These are phyloP conservation scores for Penicillium robsamsonii DNA, from an alignment of 495 filamentous ascomycete species.

Conservation along the genomic window DNA sequence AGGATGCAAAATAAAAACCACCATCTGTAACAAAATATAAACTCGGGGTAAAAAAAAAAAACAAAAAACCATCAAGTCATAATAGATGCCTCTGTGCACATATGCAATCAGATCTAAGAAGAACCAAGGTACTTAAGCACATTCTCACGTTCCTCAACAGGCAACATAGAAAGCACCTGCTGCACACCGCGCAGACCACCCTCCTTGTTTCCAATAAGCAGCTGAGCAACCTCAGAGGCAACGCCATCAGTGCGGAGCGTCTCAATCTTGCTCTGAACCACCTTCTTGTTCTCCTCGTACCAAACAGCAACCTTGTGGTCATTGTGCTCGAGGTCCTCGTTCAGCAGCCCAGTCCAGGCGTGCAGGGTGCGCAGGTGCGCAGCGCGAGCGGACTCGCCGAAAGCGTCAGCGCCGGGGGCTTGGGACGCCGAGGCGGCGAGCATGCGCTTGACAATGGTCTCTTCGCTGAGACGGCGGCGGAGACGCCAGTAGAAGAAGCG, in stretches of 20 bases:
- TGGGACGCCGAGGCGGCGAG: conserved; percentile 47
- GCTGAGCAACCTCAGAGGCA: conserved; percentile 70
- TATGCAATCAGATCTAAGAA: conserved; percentile 25
- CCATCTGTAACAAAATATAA: conserved; percentile 1
- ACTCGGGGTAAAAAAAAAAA: neutral
- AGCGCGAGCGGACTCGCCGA: conserved; percentile 50
- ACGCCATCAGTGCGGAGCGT: conserved; percentile 72
- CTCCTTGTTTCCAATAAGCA: conserved; percentile 72
- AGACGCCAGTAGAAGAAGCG: conserved; percentile 99
- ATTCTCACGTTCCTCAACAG: conserved; percentile 82
- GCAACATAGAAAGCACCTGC: conserved; percentile 79
- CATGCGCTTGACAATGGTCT: conserved; percentile 91
- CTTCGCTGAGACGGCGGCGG: conserved; percentile 92
- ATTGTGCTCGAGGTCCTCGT: conserved; percentile 63
- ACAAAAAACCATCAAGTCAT: conserved; percentile 9
- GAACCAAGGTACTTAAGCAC: conserved; percentile 68
- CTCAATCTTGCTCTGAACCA: conserved; percentile 75
- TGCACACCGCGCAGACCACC: conserved; percentile 84
- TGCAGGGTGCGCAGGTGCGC: conserved; percentile 66
- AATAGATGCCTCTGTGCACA: conserved; percentile 5
- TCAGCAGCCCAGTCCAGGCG: conserved; percentile 71
- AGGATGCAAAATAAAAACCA: conserved; percentile 5
- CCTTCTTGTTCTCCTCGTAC: conserved; percentile 95
- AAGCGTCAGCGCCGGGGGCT: conserved; percentile 25
- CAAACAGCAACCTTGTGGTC: conserved; percentile 86